phyloP scores from a whole-genome alignment of 345 rosid species.

The Combretum micranthum region DNA sequence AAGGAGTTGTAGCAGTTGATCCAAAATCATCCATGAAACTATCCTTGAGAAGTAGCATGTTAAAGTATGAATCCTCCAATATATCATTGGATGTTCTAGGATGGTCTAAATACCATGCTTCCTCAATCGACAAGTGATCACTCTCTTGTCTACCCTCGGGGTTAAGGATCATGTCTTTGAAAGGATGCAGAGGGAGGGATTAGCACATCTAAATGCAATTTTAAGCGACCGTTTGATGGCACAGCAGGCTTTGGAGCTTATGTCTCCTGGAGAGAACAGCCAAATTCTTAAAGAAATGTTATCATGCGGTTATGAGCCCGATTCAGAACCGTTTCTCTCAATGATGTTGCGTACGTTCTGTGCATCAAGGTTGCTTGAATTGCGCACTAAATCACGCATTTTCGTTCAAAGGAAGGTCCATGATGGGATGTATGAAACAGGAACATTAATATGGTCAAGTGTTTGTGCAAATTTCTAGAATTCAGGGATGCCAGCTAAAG shows the following conservation, averaged over 20 bases:
- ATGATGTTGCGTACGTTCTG: slow-evolving; percentile 18
- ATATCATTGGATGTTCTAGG: slow-evolving; percentile 41
- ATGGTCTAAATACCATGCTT: slow-evolving; percentile 44
- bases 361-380: slow-evolving; percentile 14
- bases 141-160: slow-evolving; percentile 51
- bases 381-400: slow-evolving; percentile 14
- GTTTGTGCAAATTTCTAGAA: slow-evolving; percentile 15
- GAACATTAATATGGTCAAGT: slow-evolving; percentile 24
- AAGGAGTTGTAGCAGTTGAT: slow-evolving; percentile 73
- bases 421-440: slow-evolving; percentile 31
- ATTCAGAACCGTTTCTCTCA: slow-evolving; percentile 16
- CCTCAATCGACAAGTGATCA: slow-evolving; percentile 54
- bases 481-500: neutral
- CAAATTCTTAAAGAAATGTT: slow-evolving; percentile 13
- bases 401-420: slow-evolving; percentile 16
- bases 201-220: slow-evolving; percentile 10
- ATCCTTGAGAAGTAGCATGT: slow-evolving; percentile 35
- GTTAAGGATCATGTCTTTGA: slow-evolving; percentile 16
- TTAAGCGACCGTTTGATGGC: slow-evolving; percentile 12
- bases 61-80: slow-evolving; percentile 20
- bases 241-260: slow-evolving; percentile 12
- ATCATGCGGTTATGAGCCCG: slow-evolving; percentile 8
- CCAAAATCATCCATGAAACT: slow-evolving; percentile 37
- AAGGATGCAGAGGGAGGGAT: slow-evolving; percentile 14
- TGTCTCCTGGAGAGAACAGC: slow-evolving; percentile 14